Conservation (phyloP, 768 basidiomycete species). For the Leucocoprinus sp. region DNA sequence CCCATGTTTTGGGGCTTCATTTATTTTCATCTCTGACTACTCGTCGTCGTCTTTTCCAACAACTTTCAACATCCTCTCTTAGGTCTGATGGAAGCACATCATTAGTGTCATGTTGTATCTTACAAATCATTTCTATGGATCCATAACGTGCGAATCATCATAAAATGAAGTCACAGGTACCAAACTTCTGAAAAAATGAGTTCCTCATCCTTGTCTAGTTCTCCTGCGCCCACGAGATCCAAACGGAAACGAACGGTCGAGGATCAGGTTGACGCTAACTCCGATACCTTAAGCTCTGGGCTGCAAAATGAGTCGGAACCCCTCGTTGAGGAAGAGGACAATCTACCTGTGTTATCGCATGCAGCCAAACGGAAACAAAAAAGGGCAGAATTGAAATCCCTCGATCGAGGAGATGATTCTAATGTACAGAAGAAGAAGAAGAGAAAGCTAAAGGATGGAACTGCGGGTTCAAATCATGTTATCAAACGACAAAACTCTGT, state of each 20-base stretch:
- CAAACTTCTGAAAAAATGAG: neutral
- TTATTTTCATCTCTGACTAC: neutral
- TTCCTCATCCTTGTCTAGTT: constrained; percentile 19
- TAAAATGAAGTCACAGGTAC: neutral
- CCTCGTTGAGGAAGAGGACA: constrained; percentile 13
- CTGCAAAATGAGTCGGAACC: constrained; percentile 7
- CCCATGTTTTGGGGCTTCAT: neutral
- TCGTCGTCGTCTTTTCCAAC: neutral
- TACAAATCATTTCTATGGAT: neutral
- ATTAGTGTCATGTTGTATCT: neutral
- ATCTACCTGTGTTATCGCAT: constrained; percentile 60
- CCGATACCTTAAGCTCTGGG: neutral
- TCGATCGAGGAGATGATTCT: constrained; percentile 14
- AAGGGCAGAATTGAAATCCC: constrained; percentile 31
- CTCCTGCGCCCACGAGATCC: constrained; percentile 19
- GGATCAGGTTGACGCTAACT: constrained; percentile 7
- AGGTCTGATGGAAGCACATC: neutral
- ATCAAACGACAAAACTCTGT: constrained; percentile 73
- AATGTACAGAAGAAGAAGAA: constrained; percentile 32
- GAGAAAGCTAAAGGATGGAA: constrained; percentile 36
- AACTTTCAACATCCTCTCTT: neutral
- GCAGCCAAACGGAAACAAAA: constrained; percentile 63
- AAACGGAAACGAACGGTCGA: constrained; percentile 24
- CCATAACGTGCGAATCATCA: neutral
- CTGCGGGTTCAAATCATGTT: no score